Percentiles rank a stretch among this genome's conserved stretches.
Conservation (phyloP, 2,329 filamentous ascomycete species). For the Aspergillus costaricaensis region DNA sequence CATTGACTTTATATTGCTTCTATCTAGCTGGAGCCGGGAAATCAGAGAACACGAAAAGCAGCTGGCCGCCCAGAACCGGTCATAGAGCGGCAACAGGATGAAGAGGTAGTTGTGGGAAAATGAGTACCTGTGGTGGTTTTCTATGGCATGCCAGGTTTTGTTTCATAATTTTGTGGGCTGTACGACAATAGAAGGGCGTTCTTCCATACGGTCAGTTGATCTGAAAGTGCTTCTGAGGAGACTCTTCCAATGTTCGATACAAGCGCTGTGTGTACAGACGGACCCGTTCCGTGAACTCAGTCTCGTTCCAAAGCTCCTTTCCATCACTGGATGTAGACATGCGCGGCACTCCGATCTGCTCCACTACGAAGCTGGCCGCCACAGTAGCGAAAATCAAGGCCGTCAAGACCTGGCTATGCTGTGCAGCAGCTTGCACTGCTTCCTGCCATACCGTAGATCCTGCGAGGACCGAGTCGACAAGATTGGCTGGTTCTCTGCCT, state of each 20-base stretch:
- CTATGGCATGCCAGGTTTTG: constrained; percentile 31
- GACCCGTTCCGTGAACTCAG: constrained; percentile 47
- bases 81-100: constrained; percentile 28
- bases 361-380: constrained; percentile 88
- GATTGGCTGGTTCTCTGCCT: constrained; percentile 32
- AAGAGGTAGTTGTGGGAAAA: constrained; percentile 12
- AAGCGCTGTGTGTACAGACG: constrained; percentile 48
- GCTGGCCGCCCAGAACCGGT: constrained; percentile 47
- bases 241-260: constrained; percentile 42
- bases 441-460: constrained; percentile 58
- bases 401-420: constrained; percentile 54
- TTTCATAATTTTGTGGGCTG: constrained; percentile 40
- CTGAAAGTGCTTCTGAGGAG: constrained; percentile 39
- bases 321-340: constrained; percentile 34
- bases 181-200: constrained; percentile 44
- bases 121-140: constrained; percentile 21
- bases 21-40: constrained; percentile 67
- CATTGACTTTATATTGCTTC: constrained; percentile 20
- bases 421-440: constrained; percentile 48
- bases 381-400: constrained; percentile 78
- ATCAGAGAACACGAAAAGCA: constrained; percentile 67
- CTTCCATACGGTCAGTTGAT: constrained; percentile 38
- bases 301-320: constrained; percentile 48
- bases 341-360: constrained; percentile 82
- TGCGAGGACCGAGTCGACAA: constrained; percentile 39